These are phyloP conservation scores for Penicillium parvum DNA, from an alignment of 495 filamentous ascomycete species.

Conservation along the genomic window DNA sequence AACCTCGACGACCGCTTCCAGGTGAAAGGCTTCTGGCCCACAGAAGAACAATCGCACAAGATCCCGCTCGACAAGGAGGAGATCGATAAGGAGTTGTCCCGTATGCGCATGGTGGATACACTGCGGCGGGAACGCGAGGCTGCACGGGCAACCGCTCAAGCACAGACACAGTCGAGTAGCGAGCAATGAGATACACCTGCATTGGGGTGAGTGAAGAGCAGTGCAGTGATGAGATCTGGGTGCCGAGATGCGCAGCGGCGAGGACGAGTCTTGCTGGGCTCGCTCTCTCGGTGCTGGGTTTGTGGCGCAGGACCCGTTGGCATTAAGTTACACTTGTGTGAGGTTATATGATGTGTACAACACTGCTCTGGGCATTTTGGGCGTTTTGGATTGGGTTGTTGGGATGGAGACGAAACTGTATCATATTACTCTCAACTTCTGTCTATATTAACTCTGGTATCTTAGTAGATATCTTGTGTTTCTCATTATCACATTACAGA, in stretches of 20 bases:
- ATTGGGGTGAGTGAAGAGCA: not conserved
- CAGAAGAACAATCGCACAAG: constrained; percentile 74
- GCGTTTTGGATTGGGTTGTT: constrained; percentile 20
- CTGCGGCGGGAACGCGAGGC: constrained; percentile 44
- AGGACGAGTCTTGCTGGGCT: not conserved
- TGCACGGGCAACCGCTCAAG: constrained; percentile 44
- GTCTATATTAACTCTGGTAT: constrained; percentile 13
- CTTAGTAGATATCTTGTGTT: too few relatives aligned
- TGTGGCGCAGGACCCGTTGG: not conserved
- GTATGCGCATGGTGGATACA: constrained; percentile 54
- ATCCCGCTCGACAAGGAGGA: constrained; percentile 89
- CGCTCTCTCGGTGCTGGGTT: not conserved
- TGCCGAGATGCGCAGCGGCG: not conserved
- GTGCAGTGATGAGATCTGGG: not conserved
- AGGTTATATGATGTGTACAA: constrained; percentile 26
- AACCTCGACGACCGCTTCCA: constrained; percentile 91
- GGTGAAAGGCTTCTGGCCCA: constrained; percentile 92
- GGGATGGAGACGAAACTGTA: not conserved
- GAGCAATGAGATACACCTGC: constrained; percentile 5
- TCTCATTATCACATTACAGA: too few relatives aligned
- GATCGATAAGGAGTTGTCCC: constrained; percentile 69
- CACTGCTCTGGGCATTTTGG: constrained; percentile 36
- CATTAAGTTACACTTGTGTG: constrained; percentile 16
- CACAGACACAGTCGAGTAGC: constrained; percentile 21
- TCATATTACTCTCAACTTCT: constrained; percentile 3